These are phyloP conservation scores for Alternaria ethzedia DNA, from an alignment of 2,329 filamentous ascomycete genomes.

Conservation along the genomic window DNA sequence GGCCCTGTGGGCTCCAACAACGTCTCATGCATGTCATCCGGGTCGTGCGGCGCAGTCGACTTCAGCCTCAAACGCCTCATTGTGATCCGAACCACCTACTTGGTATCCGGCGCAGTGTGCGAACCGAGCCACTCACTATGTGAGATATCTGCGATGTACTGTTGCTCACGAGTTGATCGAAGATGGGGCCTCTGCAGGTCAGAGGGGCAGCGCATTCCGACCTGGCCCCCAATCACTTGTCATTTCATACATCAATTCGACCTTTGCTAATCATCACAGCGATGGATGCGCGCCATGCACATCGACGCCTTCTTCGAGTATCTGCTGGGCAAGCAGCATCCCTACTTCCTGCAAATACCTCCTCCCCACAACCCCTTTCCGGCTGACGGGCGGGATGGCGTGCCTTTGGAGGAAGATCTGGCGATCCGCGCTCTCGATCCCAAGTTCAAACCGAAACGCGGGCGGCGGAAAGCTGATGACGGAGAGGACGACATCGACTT, in stretches of 20 bases:
- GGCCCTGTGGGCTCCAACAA: not conserved
- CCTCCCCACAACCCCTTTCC: conserved; percentile 66
- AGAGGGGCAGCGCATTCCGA: not conserved
- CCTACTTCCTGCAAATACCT: conserved; percentile 81
- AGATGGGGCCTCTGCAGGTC: not conserved
- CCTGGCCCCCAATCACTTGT: not conserved
- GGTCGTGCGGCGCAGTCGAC: conserved; percentile 7
- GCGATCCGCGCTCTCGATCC: conserved; percentile 84
- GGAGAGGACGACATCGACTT: conserved; percentile 62
- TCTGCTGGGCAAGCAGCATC: conserved; percentile 75
- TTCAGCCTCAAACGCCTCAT: conserved; percentile 6
- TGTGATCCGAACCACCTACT: conserved; percentile 6
- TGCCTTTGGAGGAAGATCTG: conserved; percentile 85
- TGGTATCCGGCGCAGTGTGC: conserved; percentile 6
- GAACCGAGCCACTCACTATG: conserved; percentile 5
- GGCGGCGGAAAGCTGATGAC: conserved; percentile 67
- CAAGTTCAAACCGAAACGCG: conserved; percentile 69
- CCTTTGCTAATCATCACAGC: conserved; percentile 54
- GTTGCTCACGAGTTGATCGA: not conserved
- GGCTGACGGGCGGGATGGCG: conserved; percentile 76
- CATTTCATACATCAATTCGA: not conserved
- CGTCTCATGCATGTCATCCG: conserved; percentile 14
- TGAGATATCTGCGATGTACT: not conserved
- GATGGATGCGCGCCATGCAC: conserved; percentile 98
- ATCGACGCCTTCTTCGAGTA: conserved; percentile 95